phyloP scores from a whole-genome alignment of 2,329 filamentous ascomycete genomes.

The Aspergillus fumigatiaffinis region DNA sequence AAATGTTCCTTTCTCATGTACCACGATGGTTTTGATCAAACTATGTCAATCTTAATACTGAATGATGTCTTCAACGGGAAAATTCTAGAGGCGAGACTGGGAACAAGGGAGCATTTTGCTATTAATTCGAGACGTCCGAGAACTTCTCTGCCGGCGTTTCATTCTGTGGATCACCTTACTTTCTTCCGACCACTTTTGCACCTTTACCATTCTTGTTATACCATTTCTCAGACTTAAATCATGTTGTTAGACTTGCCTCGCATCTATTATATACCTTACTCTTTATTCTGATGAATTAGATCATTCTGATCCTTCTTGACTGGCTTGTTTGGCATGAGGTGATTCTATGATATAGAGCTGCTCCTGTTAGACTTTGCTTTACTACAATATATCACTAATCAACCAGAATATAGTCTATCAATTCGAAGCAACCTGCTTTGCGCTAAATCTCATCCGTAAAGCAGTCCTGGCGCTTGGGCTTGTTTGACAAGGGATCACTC shows the following conservation, averaged over 20 bases:
- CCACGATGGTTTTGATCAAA: slow-evolving; percentile 2
- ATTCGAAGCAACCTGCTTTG: not conserved
- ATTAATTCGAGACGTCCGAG: slow-evolving; percentile 28
- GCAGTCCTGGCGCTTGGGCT: too few species aligned
- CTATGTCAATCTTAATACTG: slow-evolving; percentile 17
- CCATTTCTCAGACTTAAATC: slow-evolving; percentile 7
- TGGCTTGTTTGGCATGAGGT: not conserved
- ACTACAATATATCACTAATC: not conserved
- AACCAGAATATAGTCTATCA: not conserved
- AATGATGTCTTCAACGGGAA: slow-evolving; percentile 15
- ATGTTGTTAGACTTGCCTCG: slow-evolving; percentile 3
- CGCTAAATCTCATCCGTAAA: too few species aligned
- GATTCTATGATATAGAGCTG: not conserved
- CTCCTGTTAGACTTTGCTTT: not conserved
- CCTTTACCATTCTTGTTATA: slow-evolving; percentile 2
- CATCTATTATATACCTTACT: not conserved
- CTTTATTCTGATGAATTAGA: not conserved
- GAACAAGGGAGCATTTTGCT: slow-evolving; percentile 14
- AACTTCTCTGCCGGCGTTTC: slow-evolving; percentile 29
- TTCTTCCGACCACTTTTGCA: slow-evolving; percentile 11
- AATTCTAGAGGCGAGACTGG: slow-evolving; percentile 17
- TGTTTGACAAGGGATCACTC: too few species aligned
- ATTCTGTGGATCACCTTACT: slow-evolving; percentile 16
- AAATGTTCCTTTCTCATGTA: slow-evolving; percentile 10
- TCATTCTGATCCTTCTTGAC: not conserved